Conservation (phyloP, 306 rosid genomes). For the Leucaena leucocephala region DNA sequence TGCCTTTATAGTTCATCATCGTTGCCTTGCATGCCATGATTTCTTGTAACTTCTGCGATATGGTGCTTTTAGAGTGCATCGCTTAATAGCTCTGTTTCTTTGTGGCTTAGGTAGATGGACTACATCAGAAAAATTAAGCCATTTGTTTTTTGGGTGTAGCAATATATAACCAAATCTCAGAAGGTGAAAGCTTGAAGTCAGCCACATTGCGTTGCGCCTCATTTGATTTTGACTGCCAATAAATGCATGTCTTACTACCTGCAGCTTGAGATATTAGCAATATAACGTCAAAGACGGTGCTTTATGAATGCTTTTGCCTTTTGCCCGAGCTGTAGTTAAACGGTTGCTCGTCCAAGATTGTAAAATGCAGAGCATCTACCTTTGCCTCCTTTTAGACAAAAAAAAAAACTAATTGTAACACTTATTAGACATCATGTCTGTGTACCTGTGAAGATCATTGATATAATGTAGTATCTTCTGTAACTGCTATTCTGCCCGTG, state of each 20-base stretch:
- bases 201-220: not conserved
- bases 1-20: not conserved
- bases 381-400: not conserved
- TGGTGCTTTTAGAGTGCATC: not conserved
- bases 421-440: not conserved
- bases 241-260: not conserved
- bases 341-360: slow-evolving; percentile 10
- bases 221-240: not conserved
- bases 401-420: not conserved
- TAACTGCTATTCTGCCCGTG: not conserved
- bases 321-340: not conserved
- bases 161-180: not conserved
- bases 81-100: not conserved
- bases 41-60: too few relatives aligned
- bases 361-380: not conserved
- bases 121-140: slow-evolving; percentile 7
- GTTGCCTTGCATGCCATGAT: slow-evolving; percentile 6
- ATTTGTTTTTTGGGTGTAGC: not conserved
- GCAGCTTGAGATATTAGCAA: slow-evolving; percentile 5
- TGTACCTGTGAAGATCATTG: not conserved
- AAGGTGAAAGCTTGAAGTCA: slow-evolving; percentile 8
- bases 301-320: slow-evolving; percentile 26
- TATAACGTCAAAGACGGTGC: slow-evolving; percentile 10
- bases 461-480: not conserved
- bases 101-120: slow-evolving; percentile 1